Base-by-base conservation (phyloP, 768 basidiomycete species). In the Lepiota brunneoincarnata region DNA sequence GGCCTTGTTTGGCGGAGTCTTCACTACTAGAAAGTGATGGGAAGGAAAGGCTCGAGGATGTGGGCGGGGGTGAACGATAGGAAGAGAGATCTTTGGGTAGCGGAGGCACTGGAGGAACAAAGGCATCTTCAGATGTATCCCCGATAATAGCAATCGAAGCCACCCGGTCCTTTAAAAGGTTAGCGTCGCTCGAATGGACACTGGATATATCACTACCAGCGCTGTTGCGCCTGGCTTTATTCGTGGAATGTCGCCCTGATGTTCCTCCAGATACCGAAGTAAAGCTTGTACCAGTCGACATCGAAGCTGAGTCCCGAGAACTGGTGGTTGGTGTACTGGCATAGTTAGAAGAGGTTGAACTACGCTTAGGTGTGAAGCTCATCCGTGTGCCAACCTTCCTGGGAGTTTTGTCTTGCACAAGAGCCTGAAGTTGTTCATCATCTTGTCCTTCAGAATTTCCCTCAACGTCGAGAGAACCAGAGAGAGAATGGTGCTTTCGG, bases 31-130 rank as follows among this genome's bases (percentile, higher is more conserved):
- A 67, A 31, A 72, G 64, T 42, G 73, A 62, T 26, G 86, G 81
- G 59, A 84, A 81, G 17, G 73, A 63, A 47, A 82, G 69, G 40
- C 75, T 74, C 21, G 84, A 72, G 15, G 87, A 78, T 15, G 84
- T 79, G 18, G 79, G 71, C 15, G 83, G 84, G 20, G 87, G 87
- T 1, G 87, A 86, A 49, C 83, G 84, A 71, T 84, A 90, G 18
- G 71, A 82, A n/a, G 87, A 84, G 51, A 93, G 69, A 63, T 93
- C 91, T 72, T 97, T 95, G 39, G 93, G 93, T 23, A 97, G 73
- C 35, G 93, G 94, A 34, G 93, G 94, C 3, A 96, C 93, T 23
- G 93, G 93, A 15, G 94, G 94, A n/a, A 97, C 94, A 53, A 73
- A 63, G 55, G 73, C 72, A 60, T 82, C 83, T 54, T 90, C 88